phyloP scores from a whole-genome alignment of 495 filamentous ascomycete genomes.

The Xylaria castorea region DNA sequence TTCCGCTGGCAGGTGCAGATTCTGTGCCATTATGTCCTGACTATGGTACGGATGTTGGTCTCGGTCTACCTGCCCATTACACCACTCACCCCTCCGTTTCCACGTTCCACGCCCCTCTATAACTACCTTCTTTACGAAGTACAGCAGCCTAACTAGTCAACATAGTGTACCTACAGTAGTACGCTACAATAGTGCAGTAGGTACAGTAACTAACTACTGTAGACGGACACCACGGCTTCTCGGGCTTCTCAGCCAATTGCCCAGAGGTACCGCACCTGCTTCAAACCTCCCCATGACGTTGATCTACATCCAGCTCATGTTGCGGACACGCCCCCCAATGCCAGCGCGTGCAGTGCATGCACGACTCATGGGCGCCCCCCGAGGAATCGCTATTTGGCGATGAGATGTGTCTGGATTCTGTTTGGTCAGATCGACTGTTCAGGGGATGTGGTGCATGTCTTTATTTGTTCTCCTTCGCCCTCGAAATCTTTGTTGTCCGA shows the following conservation, averaged over 20 bases:
- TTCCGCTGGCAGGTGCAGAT: neutral
- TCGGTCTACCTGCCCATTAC: neutral
- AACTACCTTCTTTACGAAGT: neutral
- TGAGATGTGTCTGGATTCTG: neutral
- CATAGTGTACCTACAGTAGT: no score
- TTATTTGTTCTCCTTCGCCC: slow-evolving; percentile 8
- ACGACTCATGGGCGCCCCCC: slow-evolving; percentile 14
- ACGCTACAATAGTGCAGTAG: no score
- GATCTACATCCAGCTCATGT: neutral
- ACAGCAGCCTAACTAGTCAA: no score
- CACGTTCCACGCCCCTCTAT: neutral
- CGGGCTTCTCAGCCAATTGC: slow-evolving; percentile 7
- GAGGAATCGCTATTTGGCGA: neutral
- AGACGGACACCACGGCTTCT: neutral
- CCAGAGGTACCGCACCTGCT: slow-evolving; percentile 9
- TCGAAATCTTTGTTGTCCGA: neutral
- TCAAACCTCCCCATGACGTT: slow-evolving; percentile 6
- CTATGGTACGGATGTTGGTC: neutral
- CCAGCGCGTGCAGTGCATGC: neutral
- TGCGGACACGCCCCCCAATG: slow-evolving; percentile 12
- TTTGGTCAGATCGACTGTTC: slow-evolving; percentile 12
- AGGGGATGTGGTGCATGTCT: neutral
- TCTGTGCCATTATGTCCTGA: neutral
- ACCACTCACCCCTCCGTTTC: neutral
- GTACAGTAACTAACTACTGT: neutral